These are phyloP conservation scores for Glaciozyma antarctica DNA, from an alignment of 768 basidiomycete species.

Conservation along the genomic window DNA sequence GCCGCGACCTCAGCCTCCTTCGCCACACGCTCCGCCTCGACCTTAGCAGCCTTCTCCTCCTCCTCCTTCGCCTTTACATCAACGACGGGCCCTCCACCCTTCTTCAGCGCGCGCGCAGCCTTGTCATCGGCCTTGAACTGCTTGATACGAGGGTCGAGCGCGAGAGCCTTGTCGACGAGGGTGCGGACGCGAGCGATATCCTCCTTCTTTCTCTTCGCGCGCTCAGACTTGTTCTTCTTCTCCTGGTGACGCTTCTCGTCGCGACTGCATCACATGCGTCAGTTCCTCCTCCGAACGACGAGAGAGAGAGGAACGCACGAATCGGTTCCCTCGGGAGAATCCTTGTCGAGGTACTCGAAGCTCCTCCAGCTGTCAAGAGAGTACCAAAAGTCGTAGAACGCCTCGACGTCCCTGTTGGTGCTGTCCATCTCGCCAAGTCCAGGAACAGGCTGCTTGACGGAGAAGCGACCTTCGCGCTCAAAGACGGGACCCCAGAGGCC, in stretches of 20 bases:
- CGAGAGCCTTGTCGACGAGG: constrained; percentile 75
- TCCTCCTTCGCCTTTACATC: constrained; percentile 39
- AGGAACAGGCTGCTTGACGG: constrained; percentile 70
- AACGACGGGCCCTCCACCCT: constrained; percentile 37
- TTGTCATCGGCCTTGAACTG: constrained; percentile 94
- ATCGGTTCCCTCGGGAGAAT: constrained; percentile 94
- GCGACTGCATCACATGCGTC: constrained; percentile 49
- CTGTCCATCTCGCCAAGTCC: constrained; percentile 61
- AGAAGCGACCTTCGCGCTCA: constrained; percentile 86
- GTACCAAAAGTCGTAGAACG: constrained; percentile 99
- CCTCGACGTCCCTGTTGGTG: constrained; percentile 71
- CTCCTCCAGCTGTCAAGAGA: constrained; percentile 98
- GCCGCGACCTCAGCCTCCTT: constrained; percentile 54
- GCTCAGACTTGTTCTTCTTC: constrained; percentile 98
- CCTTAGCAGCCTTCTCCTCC: constrained; percentile 61
- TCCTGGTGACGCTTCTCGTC: constrained; percentile 98
- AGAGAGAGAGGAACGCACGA: constrained; percentile 48
- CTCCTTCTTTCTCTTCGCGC: constrained; percentile 91
- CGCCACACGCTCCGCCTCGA: constrained; percentile 44
- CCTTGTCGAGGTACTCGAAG: constrained; percentile 97
- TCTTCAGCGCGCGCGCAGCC: constrained; percentile 78
- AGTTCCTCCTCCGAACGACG: background rate
- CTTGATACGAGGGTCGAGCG: constrained; percentile 86
- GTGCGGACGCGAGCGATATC: constrained; percentile 80
- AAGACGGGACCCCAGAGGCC: constrained; percentile 68